Percentiles rank a stretch among this genome's conserved stretches.
These are phyloP conservation scores for Fusarium abutilonis DNA, from an alignment of 2,329 filamentous ascomycete species.

Conservation along the genomic window DNA sequence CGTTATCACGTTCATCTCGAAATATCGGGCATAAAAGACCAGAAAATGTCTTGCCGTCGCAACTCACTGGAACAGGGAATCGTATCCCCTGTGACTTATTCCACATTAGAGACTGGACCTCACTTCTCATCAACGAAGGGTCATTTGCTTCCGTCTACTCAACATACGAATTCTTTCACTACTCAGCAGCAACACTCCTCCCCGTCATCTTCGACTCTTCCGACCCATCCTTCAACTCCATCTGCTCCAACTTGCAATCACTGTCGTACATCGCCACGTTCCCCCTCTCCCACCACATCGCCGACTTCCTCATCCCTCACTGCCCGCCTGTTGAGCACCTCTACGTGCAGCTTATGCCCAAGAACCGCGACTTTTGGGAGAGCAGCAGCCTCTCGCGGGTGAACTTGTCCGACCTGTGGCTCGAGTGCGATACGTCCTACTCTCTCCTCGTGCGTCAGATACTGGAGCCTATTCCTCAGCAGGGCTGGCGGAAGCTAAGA, in stretches of 20 bases:
- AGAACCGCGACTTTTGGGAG: conserved; percentile 49
- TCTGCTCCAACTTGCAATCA: conserved; percentile 55
- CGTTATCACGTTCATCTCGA: conserved; percentile 50
- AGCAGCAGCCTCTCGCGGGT: conserved; percentile 54
- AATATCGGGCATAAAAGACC: not conserved
- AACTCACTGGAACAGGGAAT: conserved; percentile 14
- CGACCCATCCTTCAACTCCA: conserved; percentile 51
- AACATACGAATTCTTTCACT: conserved; percentile 76
- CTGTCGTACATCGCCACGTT: conserved; percentile 74
- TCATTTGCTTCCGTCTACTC: conserved; percentile 77
- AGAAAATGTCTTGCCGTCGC: conserved; percentile 24
- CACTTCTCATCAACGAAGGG: conserved; percentile 76
- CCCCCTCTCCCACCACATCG: conserved; percentile 70
- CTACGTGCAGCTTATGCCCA: conserved; percentile 62
- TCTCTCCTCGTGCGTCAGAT: conserved; percentile 56
- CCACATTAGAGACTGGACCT: conserved; percentile 70
- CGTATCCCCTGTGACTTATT: conserved; percentile 58
- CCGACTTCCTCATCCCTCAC: conserved; percentile 56
- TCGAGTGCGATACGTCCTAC: conserved; percentile 64
- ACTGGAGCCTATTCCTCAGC: conserved; percentile 44
- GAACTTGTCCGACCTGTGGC: conserved; percentile 59
- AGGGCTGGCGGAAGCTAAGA: conserved; percentile 54
- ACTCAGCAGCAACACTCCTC: conserved; percentile 70
- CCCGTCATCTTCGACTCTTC: conserved; percentile 59
- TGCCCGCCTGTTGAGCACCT: conserved; percentile 63